These are phyloP conservation scores for Hypocreales sp. DNA, from an alignment of 2,329 filamentous ascomycete species.

Conservation along the genomic window DNA sequence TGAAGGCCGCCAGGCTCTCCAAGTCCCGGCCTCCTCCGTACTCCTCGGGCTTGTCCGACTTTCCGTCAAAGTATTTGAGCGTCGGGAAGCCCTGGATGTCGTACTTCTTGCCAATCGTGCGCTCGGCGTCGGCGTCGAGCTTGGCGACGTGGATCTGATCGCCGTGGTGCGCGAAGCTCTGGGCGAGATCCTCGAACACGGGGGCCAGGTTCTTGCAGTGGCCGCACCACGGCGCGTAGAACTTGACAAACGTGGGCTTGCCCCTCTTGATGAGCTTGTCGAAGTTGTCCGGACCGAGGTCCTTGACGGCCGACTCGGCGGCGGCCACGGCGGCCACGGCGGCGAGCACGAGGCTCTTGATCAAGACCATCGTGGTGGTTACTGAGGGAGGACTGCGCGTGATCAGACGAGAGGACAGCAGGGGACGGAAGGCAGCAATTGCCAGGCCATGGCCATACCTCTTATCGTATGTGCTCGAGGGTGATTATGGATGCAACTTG, in stretches of 20 bases:
- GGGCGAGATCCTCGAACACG: constrained; percentile 80
- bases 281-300: constrained; percentile 83
- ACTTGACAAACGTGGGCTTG: constrained; percentile 92
- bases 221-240: constrained; percentile 97
- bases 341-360: constrained; percentile 45
- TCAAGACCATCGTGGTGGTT: constrained; percentile 33
- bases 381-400: no score
- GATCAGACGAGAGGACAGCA: no score
- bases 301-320: constrained; percentile 71
- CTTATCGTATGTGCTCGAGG: no score
- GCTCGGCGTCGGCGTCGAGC: constrained; percentile 87
- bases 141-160: constrained; percentile 77
- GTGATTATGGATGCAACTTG: no score
- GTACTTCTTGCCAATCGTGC: constrained; percentile 68
- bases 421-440: no score
- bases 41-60: constrained; percentile 69
- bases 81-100: constrained; percentile 92
- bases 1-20: constrained; percentile 67
- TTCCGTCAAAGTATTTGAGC: constrained; percentile 94
- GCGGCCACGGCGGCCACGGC: constrained; percentile 38
- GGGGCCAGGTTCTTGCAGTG: constrained; percentile 98
- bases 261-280: constrained; percentile 80
- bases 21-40: constrained; percentile 81
- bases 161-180: constrained; percentile 54
- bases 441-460: no score